Percentiles rank a stretch among this genome's conserved stretches.
These are phyloP conservation scores for Urtica urens DNA, from an alignment of 306 rosid genomes.

Conservation along the genomic window DNA sequence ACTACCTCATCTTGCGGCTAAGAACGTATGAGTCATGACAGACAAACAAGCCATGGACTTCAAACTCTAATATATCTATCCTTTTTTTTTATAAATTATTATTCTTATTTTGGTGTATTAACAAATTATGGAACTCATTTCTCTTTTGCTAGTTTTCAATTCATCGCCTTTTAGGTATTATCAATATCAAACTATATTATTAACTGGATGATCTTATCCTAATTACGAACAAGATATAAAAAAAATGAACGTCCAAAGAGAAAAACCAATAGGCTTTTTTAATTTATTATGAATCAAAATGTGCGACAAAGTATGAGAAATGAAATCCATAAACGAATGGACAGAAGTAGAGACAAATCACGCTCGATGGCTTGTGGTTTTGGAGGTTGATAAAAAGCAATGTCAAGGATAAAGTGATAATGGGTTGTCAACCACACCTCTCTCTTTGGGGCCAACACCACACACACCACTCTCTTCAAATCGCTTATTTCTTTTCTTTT, in stretches of 20 bases:
- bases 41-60: constrained; percentile 11
- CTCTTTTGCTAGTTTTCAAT: no score
- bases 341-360: constrained; percentile 1
- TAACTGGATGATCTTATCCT: no score
- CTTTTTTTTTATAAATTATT: not conserved
- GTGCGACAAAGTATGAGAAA: not conserved
- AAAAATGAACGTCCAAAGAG: no score
- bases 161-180: no score
- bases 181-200: no score
- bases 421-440: constrained; percentile 44
- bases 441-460: constrained; percentile 23
- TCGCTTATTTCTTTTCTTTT: not conserved
- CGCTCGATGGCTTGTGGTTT: not conserved
- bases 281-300: no score
- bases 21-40: constrained; percentile 13
- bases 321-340: not conserved
- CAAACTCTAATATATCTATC: not conserved
- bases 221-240: no score
- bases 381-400: constrained; percentile 64
- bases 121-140: no score
- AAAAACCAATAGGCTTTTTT: no score
- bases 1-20: constrained; percentile 23
- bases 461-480: constrained; percentile 13
- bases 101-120: no score
- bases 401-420: constrained; percentile 71